Base-by-base conservation (phyloP, 331 rosid species). In the Ulmus americana region DNA sequence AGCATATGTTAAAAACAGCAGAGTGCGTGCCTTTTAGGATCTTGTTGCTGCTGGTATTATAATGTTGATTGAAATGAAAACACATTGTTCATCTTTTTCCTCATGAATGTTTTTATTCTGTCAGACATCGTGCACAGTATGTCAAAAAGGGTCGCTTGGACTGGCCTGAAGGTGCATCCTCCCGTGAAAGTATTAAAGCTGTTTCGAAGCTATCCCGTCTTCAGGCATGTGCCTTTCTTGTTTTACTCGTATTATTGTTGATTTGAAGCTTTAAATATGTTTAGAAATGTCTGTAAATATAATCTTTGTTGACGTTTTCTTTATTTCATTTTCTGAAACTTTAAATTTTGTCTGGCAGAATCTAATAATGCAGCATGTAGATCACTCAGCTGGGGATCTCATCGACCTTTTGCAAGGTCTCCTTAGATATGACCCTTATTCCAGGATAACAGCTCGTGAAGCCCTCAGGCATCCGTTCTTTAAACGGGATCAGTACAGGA, bases 381-480 rank as follows among this genome's bases (percentile, higher is more conserved):
- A 92, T 63, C 97, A 92, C 76, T 92, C 97, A 1, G 97, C 95
- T 0, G 98, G 98, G 8, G 95, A 92, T 70, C 87, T 92, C 53
- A 89, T 89, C 10, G 95, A 92, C 76, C 95, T 92, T 3, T 74
- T 92, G 62, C 98, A 92, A 77, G 96, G 95, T 18, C 80, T 92
- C 41, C 95, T 92, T 65, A 82, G 79, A 77, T 85, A 69, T 52
- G 97, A 92, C 51, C 97, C 98, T 8, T 63, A 70, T 6, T 85
- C 74, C 68, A 80, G 98, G 73, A 43, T 87, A 9, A 82, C 91
- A 2, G 97, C 97, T 5, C 70, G 73, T 14, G 89, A 89, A 61
- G 98, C 97, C 59, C 81, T 92, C 0, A 79, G 86, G 68, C 96
- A 92, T 42, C 79, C 98, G 2, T 92, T 89, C 73, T 87, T 92